Evolutionary conservation across 192 early-diverging fungal genomes (phyloP), one percentile per base, ranked within the genome.

Genomic region (Gamsiella multidivaricata): DNA sequence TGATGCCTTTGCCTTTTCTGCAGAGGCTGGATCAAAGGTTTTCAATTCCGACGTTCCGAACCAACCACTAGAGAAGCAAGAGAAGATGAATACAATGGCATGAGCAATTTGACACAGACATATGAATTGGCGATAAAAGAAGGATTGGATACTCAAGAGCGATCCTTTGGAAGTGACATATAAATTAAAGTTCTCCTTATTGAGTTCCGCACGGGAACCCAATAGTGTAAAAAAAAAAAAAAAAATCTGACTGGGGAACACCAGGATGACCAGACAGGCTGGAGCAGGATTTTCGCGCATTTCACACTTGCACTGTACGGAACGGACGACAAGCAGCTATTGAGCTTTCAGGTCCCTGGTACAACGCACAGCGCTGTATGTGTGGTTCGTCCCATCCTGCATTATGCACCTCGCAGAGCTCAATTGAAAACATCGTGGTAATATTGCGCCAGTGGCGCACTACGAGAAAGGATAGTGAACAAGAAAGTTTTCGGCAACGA

Each of bases 1-100:
- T 26, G 52, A 55, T 11, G 53, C 61, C 59, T 41, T 67, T 61
- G 73, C 64, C 33, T 68, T 76, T 15, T 67, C 73, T 5, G 73
- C 73, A 7, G 73, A 61, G 9, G 45, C 58, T 15, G 64, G 58
- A 33, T 83, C 81, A 47, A 83, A 83, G 11, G 65, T 39, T 49
- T 80, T 79, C 7, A 83, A 32, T 42, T 82, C 81, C 20, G 69
- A 69, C 1, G 62, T 57, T 2, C 73, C 74, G 60, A 82, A 79
- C 81, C 81, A 82, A 26, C 81, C 81, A 56, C 81, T 82, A 79
- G 22, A 11, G 43, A 29, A 36, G 23, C 54, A 18, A 41, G 12
- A 61, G 31, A 33, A 25, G n/a, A 59, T 32, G 15, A 52, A n/a
- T 4, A 45, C 53, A 54, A 55, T 46, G 11, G 29, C 34, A 54